Base-by-base conservation (phyloP, 441 rosid genomes). In the Adansonia rubrostipa region DNA sequence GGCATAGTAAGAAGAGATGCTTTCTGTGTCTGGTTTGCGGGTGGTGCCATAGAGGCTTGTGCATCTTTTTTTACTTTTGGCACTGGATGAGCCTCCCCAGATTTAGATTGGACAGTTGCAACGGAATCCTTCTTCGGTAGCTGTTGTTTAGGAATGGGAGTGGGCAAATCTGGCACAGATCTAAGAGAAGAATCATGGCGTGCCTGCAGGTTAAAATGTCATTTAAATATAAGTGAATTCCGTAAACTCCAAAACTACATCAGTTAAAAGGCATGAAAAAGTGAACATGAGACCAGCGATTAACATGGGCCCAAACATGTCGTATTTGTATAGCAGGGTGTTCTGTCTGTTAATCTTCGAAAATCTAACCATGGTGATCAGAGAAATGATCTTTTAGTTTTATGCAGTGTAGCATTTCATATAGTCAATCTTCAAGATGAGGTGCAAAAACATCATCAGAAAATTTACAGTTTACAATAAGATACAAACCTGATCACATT, bases 401-500 rank as follows among this genome's bases (percentile, higher is more conserved):
- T 15, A 33, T 22, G 28, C 22, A 20, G 9, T 40, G 15, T 36
- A 40, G 40, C 14, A 50, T 17, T 24, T 24, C 78, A 79, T 77
- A 36, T 36, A 5, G 42, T 36, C 42, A 36, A 36, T 36, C 42
- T 36, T 36, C 42, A 73, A 20, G 42, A 60, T 19, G 8, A 60
- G 6, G 3, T 20, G 17, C 2, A 11, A 53, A 57, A 68, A 44
- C 10, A 54, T 54, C 24, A 69, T 9, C 33, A 76, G 14, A 61
- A 51, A 76, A 64, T 76, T 71, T 74, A 73, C 48, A 20, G 36
- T 70, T 44, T 14, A 20, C 13, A 17, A 47, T 73, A 64, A 51
- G 60, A 51, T 40, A 70, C 77, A 74, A 71, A 93, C 99, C 98
- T 92, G 98, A 64, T 88, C 95, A 81, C 92, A 89, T 86, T 92